phyloP scores from a whole-genome alignment of 208 protist species.

The Acanthamoeba royreba region DNA sequence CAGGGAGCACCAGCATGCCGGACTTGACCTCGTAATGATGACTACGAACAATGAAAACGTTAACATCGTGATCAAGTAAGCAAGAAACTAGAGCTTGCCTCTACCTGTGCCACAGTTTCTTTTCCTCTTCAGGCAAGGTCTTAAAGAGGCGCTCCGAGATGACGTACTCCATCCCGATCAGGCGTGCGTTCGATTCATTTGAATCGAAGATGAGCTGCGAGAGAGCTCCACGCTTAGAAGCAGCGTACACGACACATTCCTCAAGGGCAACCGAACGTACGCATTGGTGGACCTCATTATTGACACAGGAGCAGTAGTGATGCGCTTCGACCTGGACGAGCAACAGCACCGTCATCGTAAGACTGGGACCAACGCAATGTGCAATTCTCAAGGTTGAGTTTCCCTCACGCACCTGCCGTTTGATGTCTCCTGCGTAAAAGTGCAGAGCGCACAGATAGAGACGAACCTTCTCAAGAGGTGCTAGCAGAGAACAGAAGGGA shows the following conservation, averaged over 20 bases:
- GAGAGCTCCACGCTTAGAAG: not conserved
- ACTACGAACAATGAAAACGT: too few relatives aligned
- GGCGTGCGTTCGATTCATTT: not conserved
- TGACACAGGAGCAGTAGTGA: constrained; percentile 54
- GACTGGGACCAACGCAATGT: too few relatives aligned
- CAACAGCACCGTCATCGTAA: too few relatives aligned
- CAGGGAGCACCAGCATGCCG: constrained; percentile 25
- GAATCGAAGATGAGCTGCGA: constrained; percentile 28
- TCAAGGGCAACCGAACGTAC: not conserved
- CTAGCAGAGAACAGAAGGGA: not conserved
- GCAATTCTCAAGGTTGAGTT: too few relatives aligned
- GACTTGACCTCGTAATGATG: constrained; percentile 53
- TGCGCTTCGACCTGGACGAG: constrained; percentile 42
- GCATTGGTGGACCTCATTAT: constrained; percentile 42
- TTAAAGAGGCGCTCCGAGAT: constrained; percentile 38
- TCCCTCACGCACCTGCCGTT: too few relatives aligned
- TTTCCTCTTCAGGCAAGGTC: constrained; percentile 31
- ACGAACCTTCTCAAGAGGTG: not conserved
- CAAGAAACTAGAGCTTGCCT: too few relatives aligned
- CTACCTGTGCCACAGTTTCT: constrained; percentile 52
- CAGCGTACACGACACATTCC: not conserved
- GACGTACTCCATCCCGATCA: constrained; percentile 60
- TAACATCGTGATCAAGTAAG: too few relatives aligned
- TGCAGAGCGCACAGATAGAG: not conserved
- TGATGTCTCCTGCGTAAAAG: not conserved